Evolutionary conservation across 192 early-diverging fungal genomes (phyloP).

Genomic region (Dissophora ornata): DNA sequence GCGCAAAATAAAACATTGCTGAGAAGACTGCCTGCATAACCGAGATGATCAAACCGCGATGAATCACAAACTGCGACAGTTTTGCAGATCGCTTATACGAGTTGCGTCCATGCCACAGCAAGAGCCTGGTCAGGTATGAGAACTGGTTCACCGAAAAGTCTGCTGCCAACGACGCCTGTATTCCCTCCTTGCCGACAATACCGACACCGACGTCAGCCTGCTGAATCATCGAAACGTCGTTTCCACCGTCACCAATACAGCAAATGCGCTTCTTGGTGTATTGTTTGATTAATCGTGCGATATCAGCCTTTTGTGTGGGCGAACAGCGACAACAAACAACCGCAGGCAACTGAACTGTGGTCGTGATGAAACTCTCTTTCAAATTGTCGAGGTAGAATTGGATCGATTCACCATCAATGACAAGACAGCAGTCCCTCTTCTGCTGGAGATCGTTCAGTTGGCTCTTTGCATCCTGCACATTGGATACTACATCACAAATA

Average conservation of each 20-base stretch:
- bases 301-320: constrained; percentile 96
- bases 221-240: constrained; percentile 98
- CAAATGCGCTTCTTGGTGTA: constrained; percentile 80
- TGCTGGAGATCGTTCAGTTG: constrained; percentile 79
- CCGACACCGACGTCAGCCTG: constrained; percentile 96
- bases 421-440: constrained; percentile 80
- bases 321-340: constrained; percentile 96
- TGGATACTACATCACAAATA: too few relatives aligned
- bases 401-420: constrained; percentile 95
- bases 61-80: constrained; percentile 96
- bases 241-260: constrained; percentile 96
- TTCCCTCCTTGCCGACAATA: constrained; percentile 96
- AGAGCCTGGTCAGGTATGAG: constrained; percentile 82
- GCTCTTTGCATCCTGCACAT: constrained; percentile 69
- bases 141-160: constrained; percentile 95
- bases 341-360: constrained; percentile 80
- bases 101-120: constrained; percentile 97
- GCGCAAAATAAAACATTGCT: constrained; percentile 96
- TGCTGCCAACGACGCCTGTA: constrained; percentile 92
- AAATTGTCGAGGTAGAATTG: constrained; percentile 79
- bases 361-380: constrained; percentile 82
- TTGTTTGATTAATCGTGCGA: constrained; percentile 83
- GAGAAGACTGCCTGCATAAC: constrained; percentile 98
- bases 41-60: constrained; percentile 96
- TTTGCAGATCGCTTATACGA: constrained; percentile 94